Base-by-base conservation (phyloP, 2,329 filamentous ascomycete species). In the Ophiostoma himal-ulmi region DNA sequence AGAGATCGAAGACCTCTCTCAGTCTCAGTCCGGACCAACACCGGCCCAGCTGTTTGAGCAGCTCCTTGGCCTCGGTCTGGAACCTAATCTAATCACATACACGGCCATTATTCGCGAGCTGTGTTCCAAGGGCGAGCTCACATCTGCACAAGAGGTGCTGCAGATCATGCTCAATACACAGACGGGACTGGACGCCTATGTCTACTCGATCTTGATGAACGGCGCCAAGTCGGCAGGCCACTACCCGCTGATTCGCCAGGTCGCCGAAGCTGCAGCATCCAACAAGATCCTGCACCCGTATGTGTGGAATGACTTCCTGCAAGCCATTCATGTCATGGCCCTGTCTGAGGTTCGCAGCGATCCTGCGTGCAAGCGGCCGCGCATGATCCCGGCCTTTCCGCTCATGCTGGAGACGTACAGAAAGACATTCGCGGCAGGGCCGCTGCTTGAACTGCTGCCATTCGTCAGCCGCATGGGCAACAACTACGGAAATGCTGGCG, bases 51-150 rank as follows among this genome's bases (percentile, higher is more conserved):
- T 89, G 5, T 84, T 89, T 30, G 80, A 85, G 69, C 77, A 80
- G 10, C 82, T 93, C 68, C 78, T 90, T 13, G 80, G 84, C 26
- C 79, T 84, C n/a, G 90, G 89, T 1, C 80, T 91, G 67, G 80
- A 81, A 26, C 87, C 91, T 34, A 90, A 91, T 73, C 79, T 86
- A 17, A 80, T 88, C 70, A 83, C 84, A 13, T 87, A 90, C 76
- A 91, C 90, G 20, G 83, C 90, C 64, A 80, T 93, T 71, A 85
- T 97, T 70, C 84, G 88, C 54, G 91, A 92, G 71, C 87, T 93
- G 20, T 86, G 91, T 75, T 82, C 88, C 71, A 85, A 83, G n/a
- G 84, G 85, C 13, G 86, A 92, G 74, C 77, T 86, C 8, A 81
- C 85, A 52, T 86, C 88, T 3, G 90, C 88, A 0, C 87, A 88